Evolutionary conservation across 148 eudicot genomes (phyloP).

Genomic region (Linanthus parryae): DNA sequence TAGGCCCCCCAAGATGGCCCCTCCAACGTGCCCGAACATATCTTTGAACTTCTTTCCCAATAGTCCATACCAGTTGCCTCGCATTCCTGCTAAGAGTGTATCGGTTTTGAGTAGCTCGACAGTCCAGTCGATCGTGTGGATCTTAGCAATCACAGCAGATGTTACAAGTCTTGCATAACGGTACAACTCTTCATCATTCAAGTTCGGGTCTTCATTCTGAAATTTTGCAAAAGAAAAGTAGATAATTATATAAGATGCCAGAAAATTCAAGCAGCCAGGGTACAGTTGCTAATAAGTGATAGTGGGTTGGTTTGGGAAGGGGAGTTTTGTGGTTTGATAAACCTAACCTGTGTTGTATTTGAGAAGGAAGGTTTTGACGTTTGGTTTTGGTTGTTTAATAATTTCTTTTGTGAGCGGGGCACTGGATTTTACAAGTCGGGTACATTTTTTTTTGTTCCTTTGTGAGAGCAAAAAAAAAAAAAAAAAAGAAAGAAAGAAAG

Average conservation of each 20-base stretch:
- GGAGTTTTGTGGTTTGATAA: no score
- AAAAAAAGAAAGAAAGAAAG: no score
- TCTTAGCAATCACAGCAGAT: constrained; percentile 28
- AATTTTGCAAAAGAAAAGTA: neutral
- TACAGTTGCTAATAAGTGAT: neutral
- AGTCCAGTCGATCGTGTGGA: constrained; percentile 31
- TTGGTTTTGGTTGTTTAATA: no score
- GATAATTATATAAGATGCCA: no score
- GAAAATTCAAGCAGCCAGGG: neutral
- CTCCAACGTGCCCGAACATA: constrained; percentile 15
- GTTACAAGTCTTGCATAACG: constrained; percentile 27
- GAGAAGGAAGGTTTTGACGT: no score
- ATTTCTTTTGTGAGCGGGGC: no score
- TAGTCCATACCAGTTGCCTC: constrained; percentile 27
- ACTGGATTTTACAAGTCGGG: no score
- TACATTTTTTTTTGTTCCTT: no score
- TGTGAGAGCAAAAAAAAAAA: neutral
- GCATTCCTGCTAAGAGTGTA: constrained; percentile 26
- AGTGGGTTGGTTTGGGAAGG: no score
- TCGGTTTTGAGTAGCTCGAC: constrained; percentile 26
- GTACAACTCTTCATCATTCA: constrained; percentile 27
- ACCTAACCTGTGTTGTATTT: no score
- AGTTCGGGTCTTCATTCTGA: constrained; percentile 22
- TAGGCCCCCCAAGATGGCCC: constrained; percentile 18
- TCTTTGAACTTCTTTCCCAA: constrained; percentile 24